Base-by-base conservation (phyloP, 1,284 basidiomycete genomes). In the Ustilago tritici region DNA sequence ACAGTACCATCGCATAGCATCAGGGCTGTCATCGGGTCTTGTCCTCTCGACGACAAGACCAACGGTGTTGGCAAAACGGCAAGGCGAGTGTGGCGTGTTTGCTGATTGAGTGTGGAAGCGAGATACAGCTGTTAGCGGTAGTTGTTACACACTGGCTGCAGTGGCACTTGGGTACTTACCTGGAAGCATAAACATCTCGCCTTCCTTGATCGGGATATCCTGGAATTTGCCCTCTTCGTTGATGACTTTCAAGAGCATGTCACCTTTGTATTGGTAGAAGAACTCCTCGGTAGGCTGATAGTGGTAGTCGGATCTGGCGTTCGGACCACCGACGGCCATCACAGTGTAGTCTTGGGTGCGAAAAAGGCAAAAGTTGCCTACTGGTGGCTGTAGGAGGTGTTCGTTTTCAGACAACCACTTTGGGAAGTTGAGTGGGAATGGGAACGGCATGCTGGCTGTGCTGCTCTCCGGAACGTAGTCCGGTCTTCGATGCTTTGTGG, bases 1-100 rank as follows among this genome's bases (percentile, higher is more conserved):
- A 87, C 96, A 98, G 87, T 97, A 98, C 96, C 96, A 98, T 50
- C 94, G 91, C 65, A 98, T 89, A 2, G 92, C 92, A 86, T 99
- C 96, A 95, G 84, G 65, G n/a, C 64, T 67, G 15, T 65, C 80
- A 14, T 74, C 88, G 0, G 95, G 95, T 52, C 96, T 89, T 46
- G 93, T 91, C n/a, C 94, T 90, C 87, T 99, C 96, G 56, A 98
- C 89, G 7, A 98, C 96, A n/a, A 98, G 89, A 1, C 96, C 95
- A 58, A 98, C 92, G 0, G 96, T 98, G 87, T 98, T 89, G 1
- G 92, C 91, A 76, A 93, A 95, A 11, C 96, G 91, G 32, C 95
- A 92, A 9, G 96, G 96, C 80, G 95, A 96, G 88, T 98, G 96
- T 0, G 95, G 95, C 0, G 93, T 96, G 86, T 98, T 95, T 2